Evolutionary conservation across 2,329 filamentous ascomycete species (phyloP).

Genomic region (Cercospora berteroae): DNA sequence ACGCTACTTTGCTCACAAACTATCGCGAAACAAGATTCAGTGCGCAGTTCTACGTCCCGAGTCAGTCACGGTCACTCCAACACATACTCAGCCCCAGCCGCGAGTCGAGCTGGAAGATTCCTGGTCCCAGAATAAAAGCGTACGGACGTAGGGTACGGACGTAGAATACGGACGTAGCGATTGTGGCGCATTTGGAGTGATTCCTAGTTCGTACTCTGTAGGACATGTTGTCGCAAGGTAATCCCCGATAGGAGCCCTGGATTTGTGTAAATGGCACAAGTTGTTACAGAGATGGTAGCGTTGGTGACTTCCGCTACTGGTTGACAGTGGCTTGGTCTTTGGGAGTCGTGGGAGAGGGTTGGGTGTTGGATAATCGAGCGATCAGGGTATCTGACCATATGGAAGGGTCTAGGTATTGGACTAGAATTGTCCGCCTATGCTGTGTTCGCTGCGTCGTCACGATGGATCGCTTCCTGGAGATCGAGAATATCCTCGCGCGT

Average conservation of each 20-base stretch:
- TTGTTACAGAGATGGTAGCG: constrained; percentile 7
- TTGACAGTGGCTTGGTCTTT: background rate
- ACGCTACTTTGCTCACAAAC: background rate
- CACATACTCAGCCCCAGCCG: background rate
- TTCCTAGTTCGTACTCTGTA: background rate
- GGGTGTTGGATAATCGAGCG: background rate
- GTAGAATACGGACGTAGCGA: background rate
- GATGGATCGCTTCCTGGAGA: background rate
- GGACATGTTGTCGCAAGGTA: background rate
- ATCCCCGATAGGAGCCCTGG: constrained; percentile 8
- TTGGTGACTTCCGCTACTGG: constrained; percentile 6
- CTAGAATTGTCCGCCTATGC: background rate
- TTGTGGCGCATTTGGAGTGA: background rate
- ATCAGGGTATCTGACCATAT: background rate
- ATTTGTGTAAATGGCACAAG: background rate
- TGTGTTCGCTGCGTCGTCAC: constrained; percentile 1
- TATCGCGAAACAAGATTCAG: background rate
- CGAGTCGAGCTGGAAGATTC: background rate
- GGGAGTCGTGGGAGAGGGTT: background rate
- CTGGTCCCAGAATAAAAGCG: background rate
- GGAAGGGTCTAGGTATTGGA: background rate
- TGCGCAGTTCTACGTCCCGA: background rate
- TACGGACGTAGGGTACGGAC: background rate
- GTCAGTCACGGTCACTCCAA: background rate
- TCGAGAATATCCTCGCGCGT: background rate